Conservation (phyloP, 129 eudicot species). For the Lactuca saligna region DNA sequence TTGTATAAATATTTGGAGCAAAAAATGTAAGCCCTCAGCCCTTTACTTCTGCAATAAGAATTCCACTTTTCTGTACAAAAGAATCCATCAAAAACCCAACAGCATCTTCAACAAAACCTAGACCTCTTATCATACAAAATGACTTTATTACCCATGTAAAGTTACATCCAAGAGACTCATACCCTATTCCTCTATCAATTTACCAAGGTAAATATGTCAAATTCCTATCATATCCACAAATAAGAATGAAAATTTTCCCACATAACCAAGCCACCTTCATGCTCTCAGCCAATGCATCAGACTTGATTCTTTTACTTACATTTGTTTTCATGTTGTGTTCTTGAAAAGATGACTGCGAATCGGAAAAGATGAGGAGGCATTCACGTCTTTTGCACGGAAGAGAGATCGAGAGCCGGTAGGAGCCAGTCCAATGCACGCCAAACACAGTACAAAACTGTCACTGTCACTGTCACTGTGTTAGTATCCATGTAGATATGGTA, state of each 20-base stretch:
- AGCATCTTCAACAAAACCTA: background rate
- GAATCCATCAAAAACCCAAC: background rate
- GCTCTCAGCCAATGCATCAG: background rate
- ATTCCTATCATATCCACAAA: background rate
- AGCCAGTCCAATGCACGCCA: background rate
- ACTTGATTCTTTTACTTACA: background rate
- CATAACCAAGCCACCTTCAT: background rate
- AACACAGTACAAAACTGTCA: background rate
- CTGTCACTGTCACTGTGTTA: background rate
- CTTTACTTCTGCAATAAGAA: background rate
- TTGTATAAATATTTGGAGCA: conserved; percentile 14
- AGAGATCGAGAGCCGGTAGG: background rate
- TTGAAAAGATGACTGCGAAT: too few relatives aligned
- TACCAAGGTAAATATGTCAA: conserved; percentile 3
- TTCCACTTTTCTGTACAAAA: background rate
- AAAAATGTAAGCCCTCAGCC: conserved; percentile 6
- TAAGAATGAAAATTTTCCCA: background rate
- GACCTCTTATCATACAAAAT: conserved; percentile 3
- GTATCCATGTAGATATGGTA: conserved; percentile 52
- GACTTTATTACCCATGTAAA: conserved; percentile 19
- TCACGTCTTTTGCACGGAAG: background rate
- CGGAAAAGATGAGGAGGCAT: background rate
- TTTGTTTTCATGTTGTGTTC: too few relatives aligned
- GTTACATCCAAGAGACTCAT: background rate
- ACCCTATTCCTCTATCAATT: conserved; percentile 9